These are phyloP conservation scores for Microbotryomycetes sp. DNA, from an alignment of 1,284 basidiomycete species.

Conservation along the genomic window DNA sequence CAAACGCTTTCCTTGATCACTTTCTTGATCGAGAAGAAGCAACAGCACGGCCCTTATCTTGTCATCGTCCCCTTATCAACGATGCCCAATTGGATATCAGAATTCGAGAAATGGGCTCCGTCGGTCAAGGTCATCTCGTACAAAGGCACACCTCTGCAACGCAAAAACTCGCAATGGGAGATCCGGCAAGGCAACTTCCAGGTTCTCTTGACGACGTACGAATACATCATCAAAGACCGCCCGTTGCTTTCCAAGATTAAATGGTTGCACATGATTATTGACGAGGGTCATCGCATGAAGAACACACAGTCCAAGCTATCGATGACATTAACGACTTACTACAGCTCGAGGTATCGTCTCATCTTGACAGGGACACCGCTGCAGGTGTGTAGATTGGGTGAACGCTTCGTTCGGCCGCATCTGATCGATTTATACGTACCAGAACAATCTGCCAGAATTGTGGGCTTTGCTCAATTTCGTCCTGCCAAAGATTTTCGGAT, in stretches of 20 bases:
- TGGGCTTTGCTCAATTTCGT: slow-evolving; percentile 99
- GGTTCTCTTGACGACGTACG: slow-evolving; percentile 93
- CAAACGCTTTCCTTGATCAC: slow-evolving; percentile 94
- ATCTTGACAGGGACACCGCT: slow-evolving; percentile 97
- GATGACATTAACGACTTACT: slow-evolving; percentile 87
- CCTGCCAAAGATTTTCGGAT: slow-evolving; percentile 97
- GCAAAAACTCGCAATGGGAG: slow-evolving; percentile 65
- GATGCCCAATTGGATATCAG: slow-evolving; percentile 95
- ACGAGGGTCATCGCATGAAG: slow-evolving; percentile 99
- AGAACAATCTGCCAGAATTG: slow-evolving; percentile 94
- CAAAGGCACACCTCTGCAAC: slow-evolving; percentile 84
- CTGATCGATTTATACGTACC: neutral
- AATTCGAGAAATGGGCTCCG: slow-evolving; percentile 97
- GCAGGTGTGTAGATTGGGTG: slow-evolving; percentile 50
- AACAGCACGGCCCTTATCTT: slow-evolving; percentile 88
- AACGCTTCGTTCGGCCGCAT: neutral
- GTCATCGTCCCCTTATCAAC: slow-evolving; percentile 98
- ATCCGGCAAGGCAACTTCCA: slow-evolving; percentile 79
- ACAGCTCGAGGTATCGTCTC: slow-evolving; percentile 86
- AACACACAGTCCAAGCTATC: slow-evolving; percentile 94
- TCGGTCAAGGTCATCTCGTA: slow-evolving; percentile 77
- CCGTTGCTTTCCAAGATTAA: slow-evolving; percentile 83
- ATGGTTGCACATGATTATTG: slow-evolving; percentile 99
- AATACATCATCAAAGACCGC: slow-evolving; percentile 98
- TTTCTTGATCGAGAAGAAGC: slow-evolving; percentile 90